These are phyloP conservation scores for Tuber umbilicatum DNA, from an alignment of 495 filamentous ascomycete species.

Conservation along the genomic window DNA sequence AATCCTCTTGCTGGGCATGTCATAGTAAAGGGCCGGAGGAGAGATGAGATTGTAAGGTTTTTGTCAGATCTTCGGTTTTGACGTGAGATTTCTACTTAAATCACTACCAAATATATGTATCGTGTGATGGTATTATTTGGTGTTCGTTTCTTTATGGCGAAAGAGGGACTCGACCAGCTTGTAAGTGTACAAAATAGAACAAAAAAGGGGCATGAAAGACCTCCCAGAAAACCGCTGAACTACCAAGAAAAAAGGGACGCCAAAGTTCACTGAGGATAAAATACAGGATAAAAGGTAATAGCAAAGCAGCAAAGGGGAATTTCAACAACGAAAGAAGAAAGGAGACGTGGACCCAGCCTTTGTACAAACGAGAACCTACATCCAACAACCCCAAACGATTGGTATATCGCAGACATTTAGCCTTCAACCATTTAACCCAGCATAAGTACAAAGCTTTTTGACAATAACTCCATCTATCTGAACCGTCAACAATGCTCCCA, in stretches of 20 bases:
- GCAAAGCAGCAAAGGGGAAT: slow-evolving; percentile 39
- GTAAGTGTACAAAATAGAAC: slow-evolving; percentile 36
- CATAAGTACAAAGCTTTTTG: slow-evolving; percentile 66
- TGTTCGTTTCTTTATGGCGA: slow-evolving; percentile 28
- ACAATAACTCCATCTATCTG: slow-evolving; percentile 57
- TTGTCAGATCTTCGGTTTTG: slow-evolving; percentile 38
- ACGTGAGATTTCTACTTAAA: slow-evolving; percentile 4
- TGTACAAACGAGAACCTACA: slow-evolving; percentile 39
- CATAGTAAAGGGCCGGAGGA: slow-evolving; percentile 50
- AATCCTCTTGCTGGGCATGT: slow-evolving; percentile 60
- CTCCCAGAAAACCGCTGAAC: slow-evolving; percentile 36
- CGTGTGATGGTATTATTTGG: slow-evolving; percentile 33
- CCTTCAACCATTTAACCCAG: slow-evolving; percentile 45
- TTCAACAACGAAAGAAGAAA: slow-evolving; percentile 33
- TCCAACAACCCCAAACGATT: background rate
- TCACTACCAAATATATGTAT: background rate
- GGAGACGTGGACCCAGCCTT: slow-evolving; percentile 37
- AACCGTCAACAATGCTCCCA: slow-evolving; percentile 60
- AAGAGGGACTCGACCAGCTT: slow-evolving; percentile 34
- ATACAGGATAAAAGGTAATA: slow-evolving; percentile 36
- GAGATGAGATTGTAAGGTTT: slow-evolving; percentile 42
- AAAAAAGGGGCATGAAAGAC: slow-evolving; percentile 31
- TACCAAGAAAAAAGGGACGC: slow-evolving; percentile 36
- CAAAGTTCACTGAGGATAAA: slow-evolving; percentile 37
- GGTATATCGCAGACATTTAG: slow-evolving; percentile 18